These are phyloP conservation scores for Elsinoe arachidis DNA, from an alignment of 2,329 filamentous ascomycete genomes.

Conservation along the genomic window DNA sequence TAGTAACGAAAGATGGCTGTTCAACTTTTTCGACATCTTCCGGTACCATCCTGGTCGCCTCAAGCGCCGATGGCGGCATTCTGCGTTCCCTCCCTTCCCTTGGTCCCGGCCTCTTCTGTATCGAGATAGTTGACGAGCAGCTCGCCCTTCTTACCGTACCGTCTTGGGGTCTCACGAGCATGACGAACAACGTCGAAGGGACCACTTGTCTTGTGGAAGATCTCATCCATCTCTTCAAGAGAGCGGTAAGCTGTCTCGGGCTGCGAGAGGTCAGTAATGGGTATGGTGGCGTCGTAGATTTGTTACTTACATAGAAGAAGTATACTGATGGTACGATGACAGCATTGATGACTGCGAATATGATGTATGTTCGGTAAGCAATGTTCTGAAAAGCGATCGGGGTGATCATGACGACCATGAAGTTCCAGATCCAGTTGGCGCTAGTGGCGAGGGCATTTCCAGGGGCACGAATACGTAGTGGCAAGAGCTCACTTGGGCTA, in stretches of 20 bases:
- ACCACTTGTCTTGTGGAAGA: slow-evolving; percentile 49
- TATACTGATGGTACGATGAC: slow-evolving; percentile 40
- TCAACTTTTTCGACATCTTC: too few species aligned
- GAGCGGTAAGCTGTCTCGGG: slow-evolving; percentile 57
- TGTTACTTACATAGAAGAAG: slow-evolving; percentile 27
- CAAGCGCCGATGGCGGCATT: too few species aligned
- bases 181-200: slow-evolving; percentile 41
- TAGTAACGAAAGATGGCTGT: too few species aligned
- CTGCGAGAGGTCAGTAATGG: slow-evolving; percentile 29
- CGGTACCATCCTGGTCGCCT: too few species aligned
- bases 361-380: slow-evolving; percentile 52
- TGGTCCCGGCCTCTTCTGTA: slow-evolving; percentile 22
- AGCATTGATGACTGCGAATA: slow-evolving; percentile 54
- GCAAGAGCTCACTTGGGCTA: slow-evolving; percentile 21
- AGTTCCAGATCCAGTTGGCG: slow-evolving; percentile 42
- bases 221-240: slow-evolving; percentile 58
- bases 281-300: not conserved
- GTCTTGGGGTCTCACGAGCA: slow-evolving; percentile 44
- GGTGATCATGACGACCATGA: slow-evolving; percentile 51
- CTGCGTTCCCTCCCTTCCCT: not conserved
- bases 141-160: slow-evolving; percentile 52
- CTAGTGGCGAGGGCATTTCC: slow-evolving; percentile 31
- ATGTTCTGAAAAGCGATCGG: slow-evolving; percentile 51
- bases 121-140: slow-evolving; percentile 45
- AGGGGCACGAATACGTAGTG: slow-evolving; percentile 19